Conservation (phyloP, 1,139 yeast species). For the Yamadazyma dushanensis region DNA sequence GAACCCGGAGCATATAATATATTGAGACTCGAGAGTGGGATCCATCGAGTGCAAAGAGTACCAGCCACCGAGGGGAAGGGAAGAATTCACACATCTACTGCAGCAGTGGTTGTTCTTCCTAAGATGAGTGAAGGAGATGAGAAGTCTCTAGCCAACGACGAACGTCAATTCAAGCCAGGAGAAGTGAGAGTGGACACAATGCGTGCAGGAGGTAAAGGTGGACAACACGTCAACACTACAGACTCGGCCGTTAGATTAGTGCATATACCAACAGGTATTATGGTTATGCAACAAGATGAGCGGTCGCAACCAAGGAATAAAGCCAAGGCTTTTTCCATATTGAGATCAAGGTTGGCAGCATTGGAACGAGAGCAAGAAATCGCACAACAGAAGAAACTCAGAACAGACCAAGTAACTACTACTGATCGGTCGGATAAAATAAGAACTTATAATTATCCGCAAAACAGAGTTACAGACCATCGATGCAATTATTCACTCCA, state of each 20-base stretch:
- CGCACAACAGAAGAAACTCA: slow-evolving; percentile 61
- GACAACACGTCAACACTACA: slow-evolving; percentile 97
- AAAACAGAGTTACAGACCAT: slow-evolving; percentile 91
- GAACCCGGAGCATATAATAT: slow-evolving; percentile 74
- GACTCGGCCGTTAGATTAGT: slow-evolving; percentile 95
- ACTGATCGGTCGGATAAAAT: slow-evolving; percentile 93
- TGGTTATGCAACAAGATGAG: slow-evolving; percentile 90
- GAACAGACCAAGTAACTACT: slow-evolving; percentile 83
- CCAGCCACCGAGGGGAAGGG: slow-evolving; percentile 95
- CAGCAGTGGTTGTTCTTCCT: slow-evolving; percentile 93
- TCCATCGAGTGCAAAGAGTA: slow-evolving; percentile 91
- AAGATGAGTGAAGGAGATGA: slow-evolving; percentile 65
- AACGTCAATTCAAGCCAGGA: slow-evolving; percentile 76
- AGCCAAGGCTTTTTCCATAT: slow-evolving; percentile 87
- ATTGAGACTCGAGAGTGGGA: slow-evolving; percentile 88
- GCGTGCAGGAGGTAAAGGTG: slow-evolving; percentile 98
- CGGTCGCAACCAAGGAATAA: slow-evolving; percentile 93
- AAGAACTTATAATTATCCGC: slow-evolving; percentile 90
- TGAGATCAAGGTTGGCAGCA: slow-evolving; percentile 84
- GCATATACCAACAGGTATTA: slow-evolving; percentile 89
- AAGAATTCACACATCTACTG: slow-evolving; percentile 91
- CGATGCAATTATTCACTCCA: slow-evolving; percentile 78
- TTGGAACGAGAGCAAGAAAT: slow-evolving; percentile 66
- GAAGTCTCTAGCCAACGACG: slow-evolving; percentile 56
- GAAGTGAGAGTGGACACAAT: slow-evolving; percentile 91